phyloP scores from a whole-genome alignment of 305 asterid genomes.

The Solanum hybrid region DNA sequence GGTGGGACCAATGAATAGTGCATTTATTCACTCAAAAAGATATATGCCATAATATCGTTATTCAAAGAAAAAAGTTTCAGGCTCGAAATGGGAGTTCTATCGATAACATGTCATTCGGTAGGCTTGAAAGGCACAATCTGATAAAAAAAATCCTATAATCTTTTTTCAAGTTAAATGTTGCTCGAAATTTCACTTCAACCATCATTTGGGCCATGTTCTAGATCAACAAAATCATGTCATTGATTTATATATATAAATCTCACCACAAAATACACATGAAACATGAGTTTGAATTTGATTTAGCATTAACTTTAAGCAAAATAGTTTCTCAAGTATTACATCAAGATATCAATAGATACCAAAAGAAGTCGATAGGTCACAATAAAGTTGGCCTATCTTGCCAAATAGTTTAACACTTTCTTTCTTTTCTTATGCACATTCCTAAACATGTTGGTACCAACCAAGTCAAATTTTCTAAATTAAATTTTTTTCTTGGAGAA shows the following conservation, averaged over 20 bases:
- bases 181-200: too few relatives aligned
- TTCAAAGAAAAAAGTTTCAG: neutral
- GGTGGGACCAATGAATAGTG: neutral
- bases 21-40: neutral
- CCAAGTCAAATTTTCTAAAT: neutral
- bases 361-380: neutral
- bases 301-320: neutral
- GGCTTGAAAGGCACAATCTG: neutral
- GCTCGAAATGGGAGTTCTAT: neutral
- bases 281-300: neutral
- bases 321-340: neutral
- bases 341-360: neutral
- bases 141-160: too few relatives aligned
- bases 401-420: neutral
- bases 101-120: neutral
- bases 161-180: too few relatives aligned
- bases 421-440: neutral
- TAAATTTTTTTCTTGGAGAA: too few relatives aligned
- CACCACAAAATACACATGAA: neutral
- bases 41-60: neutral
- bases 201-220: too few relatives aligned
- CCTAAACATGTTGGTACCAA: neutral
- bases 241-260: neutral
- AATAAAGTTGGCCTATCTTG: neutral
- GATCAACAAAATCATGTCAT: neutral